Percentiles rank a stretch among this genome's conserved stretches.
Evolutionary conservation across 1,284 basidiomycete genomes (phyloP).

Genomic region (Fomitopsis schrenkii): DNA sequence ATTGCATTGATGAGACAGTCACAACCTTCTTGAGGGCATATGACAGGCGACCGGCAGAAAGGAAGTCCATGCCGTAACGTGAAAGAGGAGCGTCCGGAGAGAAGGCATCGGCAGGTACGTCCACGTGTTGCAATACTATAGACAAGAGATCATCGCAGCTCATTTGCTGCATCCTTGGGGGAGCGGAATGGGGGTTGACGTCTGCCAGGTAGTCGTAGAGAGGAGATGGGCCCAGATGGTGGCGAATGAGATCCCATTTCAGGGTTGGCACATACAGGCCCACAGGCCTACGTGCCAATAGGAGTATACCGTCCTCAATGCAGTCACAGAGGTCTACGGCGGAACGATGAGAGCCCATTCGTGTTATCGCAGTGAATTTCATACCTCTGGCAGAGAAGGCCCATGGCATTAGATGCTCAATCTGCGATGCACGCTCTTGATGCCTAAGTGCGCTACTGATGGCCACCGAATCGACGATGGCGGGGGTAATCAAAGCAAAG

Average conservation of each 20-base stretch:
- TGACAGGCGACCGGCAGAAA: conserved; percentile 30
- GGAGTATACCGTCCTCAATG: conserved; percentile 1
- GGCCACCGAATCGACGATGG: conserved; percentile 24
- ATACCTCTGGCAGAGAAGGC: conserved; percentile 25
- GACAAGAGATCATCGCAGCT: not conserved
- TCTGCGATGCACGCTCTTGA: conserved; percentile 1
- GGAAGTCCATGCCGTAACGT: conserved; percentile 35
- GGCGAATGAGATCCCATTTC: not conserved
- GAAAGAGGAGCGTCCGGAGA: conserved; percentile 32
- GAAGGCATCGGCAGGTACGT: conserved; percentile 28
- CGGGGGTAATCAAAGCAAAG: conserved; percentile 31
- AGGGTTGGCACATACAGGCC: not conserved
- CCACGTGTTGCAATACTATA: conserved; percentile 19
- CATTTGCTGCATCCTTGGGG: not conserved
- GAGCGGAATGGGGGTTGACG: not conserved
- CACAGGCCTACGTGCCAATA: not conserved
- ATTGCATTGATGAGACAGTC: conserved; percentile 30
- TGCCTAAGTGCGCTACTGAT: not conserved
- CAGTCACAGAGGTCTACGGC: not conserved
- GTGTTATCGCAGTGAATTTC: not conserved
- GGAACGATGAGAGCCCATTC: not conserved
- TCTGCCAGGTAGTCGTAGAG: not conserved
- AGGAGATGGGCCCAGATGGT: not conserved
- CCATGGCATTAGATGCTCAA: conserved; percentile 16
- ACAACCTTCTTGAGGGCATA: conserved; percentile 24